These are phyloP conservation scores for Endogone sp. DNA, from an alignment of 192 early-diverging fungal genomes.

Conservation along the genomic window DNA sequence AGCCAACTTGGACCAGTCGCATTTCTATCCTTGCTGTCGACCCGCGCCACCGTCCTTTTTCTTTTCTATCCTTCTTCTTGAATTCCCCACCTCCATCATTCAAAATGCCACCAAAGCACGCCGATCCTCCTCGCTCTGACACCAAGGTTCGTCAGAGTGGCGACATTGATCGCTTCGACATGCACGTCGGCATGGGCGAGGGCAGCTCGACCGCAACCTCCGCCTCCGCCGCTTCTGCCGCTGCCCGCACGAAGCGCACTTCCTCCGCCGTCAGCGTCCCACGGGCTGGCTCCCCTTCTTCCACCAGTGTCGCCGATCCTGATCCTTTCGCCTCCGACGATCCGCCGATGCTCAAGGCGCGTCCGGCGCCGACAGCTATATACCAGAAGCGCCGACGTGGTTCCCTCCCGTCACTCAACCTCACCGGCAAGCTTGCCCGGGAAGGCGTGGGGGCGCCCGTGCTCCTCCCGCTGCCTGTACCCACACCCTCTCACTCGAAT, in stretches of 20 bases:
- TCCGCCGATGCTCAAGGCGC: not conserved
- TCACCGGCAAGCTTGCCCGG: not conserved
- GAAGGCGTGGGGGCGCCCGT: not conserved
- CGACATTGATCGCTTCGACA: not conserved
- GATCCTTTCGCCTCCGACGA: not conserved
- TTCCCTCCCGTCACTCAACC: constrained; percentile 12
- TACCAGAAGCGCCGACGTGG: constrained; percentile 12
- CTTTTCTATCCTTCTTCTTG: not conserved
- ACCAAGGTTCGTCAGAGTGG: constrained; percentile 10
- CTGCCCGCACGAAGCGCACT: not conserved
- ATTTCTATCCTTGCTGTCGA: too few relatives aligned
- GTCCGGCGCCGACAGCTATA: not conserved
- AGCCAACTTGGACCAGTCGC: too few relatives aligned
- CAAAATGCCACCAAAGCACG: constrained; percentile 16
- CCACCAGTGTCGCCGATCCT: not conserved
- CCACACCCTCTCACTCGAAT: constrained; percentile 9
- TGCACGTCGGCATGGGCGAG: not conserved
- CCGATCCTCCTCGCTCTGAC: constrained; percentile 16
- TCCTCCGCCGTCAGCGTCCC: too few relatives aligned
- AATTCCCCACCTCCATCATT: not conserved
- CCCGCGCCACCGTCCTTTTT: not conserved
- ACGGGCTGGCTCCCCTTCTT: too few relatives aligned
- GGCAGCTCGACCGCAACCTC: not conserved
- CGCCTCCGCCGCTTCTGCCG: not conserved
- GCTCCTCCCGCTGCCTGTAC: constrained; percentile 10